Conservation (phyloP, 2,329 filamentous ascomycete genomes). For the Capronia coronata region DNA sequence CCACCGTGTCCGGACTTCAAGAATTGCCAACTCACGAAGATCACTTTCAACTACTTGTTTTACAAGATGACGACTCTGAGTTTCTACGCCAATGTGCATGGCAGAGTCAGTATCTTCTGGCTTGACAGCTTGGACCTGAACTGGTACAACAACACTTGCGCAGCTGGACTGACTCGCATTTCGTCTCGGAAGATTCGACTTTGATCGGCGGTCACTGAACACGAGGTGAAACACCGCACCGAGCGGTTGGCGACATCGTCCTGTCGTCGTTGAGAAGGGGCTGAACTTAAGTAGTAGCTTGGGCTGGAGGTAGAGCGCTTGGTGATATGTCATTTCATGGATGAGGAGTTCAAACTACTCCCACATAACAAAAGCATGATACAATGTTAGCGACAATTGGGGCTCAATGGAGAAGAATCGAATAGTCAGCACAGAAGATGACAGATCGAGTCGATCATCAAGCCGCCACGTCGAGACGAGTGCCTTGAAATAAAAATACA, state of each 20-base stretch:
- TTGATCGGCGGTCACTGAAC: neutral
- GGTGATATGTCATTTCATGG: neutral
- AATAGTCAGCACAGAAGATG: neutral
- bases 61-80: slow-evolving; percentile 43
- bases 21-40: slow-evolving; percentile 40
- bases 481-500: neutral
- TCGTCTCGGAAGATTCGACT: slow-evolving; percentile 9
- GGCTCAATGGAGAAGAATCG: neutral
- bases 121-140: slow-evolving; percentile 45
- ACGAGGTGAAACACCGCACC: neutral
- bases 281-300: neutral
- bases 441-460: neutral
- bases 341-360: neutral
- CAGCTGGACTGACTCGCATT: slow-evolving; percentile 34
- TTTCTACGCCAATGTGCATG: slow-evolving; percentile 42
- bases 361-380: neutral
- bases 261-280: neutral
- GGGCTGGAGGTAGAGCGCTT: neutral
- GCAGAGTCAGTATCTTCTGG: slow-evolving; percentile 39
- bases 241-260: neutral
- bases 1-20: slow-evolving; percentile 36
- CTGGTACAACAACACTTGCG: slow-evolving; percentile 48
- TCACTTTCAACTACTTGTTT: slow-evolving; percentile 40
- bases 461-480: neutral
- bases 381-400: neutral